Base-by-base conservation (phyloP, 2,329 filamentous ascomycete genomes). In the Akanthomyces muscarius region DNA sequence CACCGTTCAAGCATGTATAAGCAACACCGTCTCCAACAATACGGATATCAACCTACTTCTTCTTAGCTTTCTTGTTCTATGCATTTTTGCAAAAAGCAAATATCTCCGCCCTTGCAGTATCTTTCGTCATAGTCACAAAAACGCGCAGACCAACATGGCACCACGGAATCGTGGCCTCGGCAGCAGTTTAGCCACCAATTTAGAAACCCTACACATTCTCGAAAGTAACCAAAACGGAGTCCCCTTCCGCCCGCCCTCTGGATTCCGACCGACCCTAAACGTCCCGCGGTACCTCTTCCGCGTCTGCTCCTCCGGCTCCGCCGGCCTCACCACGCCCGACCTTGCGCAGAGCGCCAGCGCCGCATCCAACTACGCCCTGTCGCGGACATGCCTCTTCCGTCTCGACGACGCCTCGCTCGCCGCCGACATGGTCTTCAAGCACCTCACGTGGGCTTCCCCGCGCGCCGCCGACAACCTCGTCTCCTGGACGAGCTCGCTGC, bases 401-500 rank as follows among this genome's bases (percentile, higher is more conserved):
- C 23, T 55, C 33, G 7, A 8, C 2, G 62, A 61, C 44, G 36
- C 42, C n/a, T 11, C 25, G 30, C 38, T 36, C 28, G 62, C 58
- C 38, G 56, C 62, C 4, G 53, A 58, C 42, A 63, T 63, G 55
- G 21, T 63, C 18, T 42, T 42, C 18, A n/a, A 47, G n/a, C 62
- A 63, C 50, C 28, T 63, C 4, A 41, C 41, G 3, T 59, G 58
- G 41, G 7, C 18, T 13, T 38, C 36, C 11, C 47, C 38, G 21
- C 47, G 13, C 4, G 55, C 36, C 38, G 55, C 36, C 28, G 62
- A 63, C 36, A 64, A 64, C 36, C 56, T 64, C 21, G 42, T 64
- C 4, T 64, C 62, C 7, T 64, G 62, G 62, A 64, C 56, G 21
- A 61, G 56, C 42, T 64, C 62, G 7, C 50, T 64, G 44, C 62